phyloP scores from a whole-genome alignment of 495 filamentous ascomycete species.

The Glutinoglossum americanum region DNA sequence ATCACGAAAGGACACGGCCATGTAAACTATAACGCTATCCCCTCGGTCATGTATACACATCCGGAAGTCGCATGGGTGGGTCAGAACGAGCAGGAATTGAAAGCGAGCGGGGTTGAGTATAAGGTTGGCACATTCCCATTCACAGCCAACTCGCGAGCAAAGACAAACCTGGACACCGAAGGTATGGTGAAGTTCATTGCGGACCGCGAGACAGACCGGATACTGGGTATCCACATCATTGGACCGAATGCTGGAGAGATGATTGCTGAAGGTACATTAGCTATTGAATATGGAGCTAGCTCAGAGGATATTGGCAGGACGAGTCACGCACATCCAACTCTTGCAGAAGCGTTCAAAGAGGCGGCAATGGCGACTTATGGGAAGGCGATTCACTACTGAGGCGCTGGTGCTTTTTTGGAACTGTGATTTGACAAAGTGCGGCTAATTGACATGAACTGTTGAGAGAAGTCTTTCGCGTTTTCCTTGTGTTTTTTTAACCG shows the following conservation, averaged over 20 bases:
- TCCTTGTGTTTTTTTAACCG: neutral
- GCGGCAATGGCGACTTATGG: conserved; percentile 94
- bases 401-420: neutral
- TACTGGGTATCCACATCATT: conserved; percentile 90
- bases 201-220: conserved; percentile 88
- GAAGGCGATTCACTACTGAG: conserved; percentile 91
- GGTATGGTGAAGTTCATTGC: conserved; percentile 94
- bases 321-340: conserved; percentile 90
- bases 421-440: neutral
- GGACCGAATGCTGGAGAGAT: conserved; percentile 94
- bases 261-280: conserved; percentile 93
- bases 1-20: conserved; percentile 94
- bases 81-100: conserved; percentile 90
- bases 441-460: neutral
- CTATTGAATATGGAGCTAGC: conserved; percentile 88
- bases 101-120: conserved; percentile 76
- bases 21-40: conserved; percentile 97
- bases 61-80: conserved; percentile 98
- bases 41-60: conserved; percentile 97
- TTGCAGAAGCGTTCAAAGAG: conserved; percentile 97
- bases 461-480: neutral
- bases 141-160: conserved; percentile 88
- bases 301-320: conserved; percentile 90
- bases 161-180: conserved; percentile 95
- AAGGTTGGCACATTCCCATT: conserved; percentile 87